A percentile compares a stretch with the other conserved stretches of the same genome.
These are phyloP conservation scores for Aspergillus intermedius DNA, from an alignment of 2,329 filamentous ascomycete genomes.

Conservation along the genomic window DNA sequence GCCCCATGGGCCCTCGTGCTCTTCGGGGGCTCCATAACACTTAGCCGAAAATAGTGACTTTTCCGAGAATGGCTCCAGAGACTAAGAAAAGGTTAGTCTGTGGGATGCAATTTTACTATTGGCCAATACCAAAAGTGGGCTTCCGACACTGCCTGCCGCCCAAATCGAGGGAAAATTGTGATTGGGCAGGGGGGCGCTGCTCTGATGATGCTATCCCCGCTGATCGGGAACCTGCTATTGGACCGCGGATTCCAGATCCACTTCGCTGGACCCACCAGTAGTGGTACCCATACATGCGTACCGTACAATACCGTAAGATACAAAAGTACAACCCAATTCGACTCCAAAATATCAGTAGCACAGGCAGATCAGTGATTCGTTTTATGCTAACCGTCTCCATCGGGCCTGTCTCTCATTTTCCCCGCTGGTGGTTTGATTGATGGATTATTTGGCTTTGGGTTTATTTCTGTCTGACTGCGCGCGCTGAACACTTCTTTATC, in stretches of 20 bases:
- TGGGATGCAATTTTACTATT: too few relatives aligned
- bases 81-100: too few relatives aligned
- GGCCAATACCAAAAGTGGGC: too few relatives aligned
- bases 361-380: constrained; percentile 31
- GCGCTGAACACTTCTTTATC: constrained; percentile 4
- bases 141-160: too few relatives aligned
- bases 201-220: background rate
- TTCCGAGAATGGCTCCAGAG: too few relatives aligned
- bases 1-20: too few relatives aligned
- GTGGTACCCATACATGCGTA: background rate
- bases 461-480: constrained; percentile 7
- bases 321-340: background rate
- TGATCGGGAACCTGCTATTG: background rate
- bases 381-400: constrained; percentile 28
- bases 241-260: background rate
- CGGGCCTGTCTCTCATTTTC: constrained; percentile 29
- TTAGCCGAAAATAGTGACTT: too few relatives aligned
- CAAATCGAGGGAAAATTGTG: too few relatives aligned
- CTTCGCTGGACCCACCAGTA: background rate
- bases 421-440: constrained; percentile 22
- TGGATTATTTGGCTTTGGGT: constrained; percentile 25
- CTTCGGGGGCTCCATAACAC: too few relatives aligned
- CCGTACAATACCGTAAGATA: background rate
- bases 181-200: too few relatives aligned
- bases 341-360: constrained; percentile 13